Conservation (phyloP, 441 rosid species). For the Geranium incanum region DNA sequence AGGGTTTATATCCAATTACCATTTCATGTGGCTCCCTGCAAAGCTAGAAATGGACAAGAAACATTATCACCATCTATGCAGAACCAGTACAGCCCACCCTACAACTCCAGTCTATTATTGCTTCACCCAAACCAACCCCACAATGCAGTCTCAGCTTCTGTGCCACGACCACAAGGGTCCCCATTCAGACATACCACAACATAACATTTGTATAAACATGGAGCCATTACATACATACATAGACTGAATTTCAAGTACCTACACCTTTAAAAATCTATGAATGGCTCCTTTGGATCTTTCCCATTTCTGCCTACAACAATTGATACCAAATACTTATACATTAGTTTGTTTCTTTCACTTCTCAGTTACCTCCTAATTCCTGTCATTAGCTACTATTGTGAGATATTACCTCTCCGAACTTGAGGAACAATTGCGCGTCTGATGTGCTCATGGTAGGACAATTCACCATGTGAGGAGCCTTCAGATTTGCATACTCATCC, state of each 20-base stretch:
- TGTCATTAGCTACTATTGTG: constrained; percentile 41
- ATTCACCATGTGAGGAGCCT: constrained; percentile 68
- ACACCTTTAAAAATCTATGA: constrained; percentile 5
- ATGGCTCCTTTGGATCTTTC: background rate
- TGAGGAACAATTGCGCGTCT: constrained; percentile 83
- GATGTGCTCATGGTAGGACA: constrained; percentile 93
- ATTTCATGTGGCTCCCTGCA: background rate
- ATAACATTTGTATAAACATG: background rate
- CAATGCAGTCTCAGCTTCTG: background rate
- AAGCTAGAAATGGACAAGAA: background rate
- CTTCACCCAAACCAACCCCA: background rate
- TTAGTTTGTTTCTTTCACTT: constrained; percentile 6
- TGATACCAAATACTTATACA: constrained; percentile 25
- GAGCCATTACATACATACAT: background rate
- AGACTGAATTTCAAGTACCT: background rate
- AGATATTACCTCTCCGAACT: constrained; percentile 89
- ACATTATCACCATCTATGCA: background rate
- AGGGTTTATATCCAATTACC: background rate
- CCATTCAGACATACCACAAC: background rate
- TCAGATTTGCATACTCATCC: constrained; percentile 84
- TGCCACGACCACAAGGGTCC: background rate
- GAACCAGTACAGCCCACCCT: background rate
- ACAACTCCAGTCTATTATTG: constrained; percentile 4
- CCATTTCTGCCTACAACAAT: constrained; percentile 24
- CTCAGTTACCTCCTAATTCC: constrained; percentile 11